Conservation (phyloP, 805 yeast species). For the Candida awuae region DNA sequence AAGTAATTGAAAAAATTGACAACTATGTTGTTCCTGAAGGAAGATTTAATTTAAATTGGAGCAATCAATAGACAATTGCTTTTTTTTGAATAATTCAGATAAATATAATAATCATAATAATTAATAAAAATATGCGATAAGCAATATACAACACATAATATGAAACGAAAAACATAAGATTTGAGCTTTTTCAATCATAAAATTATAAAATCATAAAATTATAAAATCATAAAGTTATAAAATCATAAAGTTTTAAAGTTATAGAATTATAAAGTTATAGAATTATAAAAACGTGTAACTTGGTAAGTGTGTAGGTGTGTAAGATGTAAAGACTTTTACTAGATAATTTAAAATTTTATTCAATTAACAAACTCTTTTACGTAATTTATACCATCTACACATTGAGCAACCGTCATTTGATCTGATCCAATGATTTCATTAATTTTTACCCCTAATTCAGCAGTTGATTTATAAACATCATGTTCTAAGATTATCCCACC, state of each 20-base stretch:
- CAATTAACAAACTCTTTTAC: slow-evolving; percentile 30
- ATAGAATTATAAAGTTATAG: too few species aligned
- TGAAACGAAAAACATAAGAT: too few species aligned
- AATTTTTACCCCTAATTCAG: slow-evolving; percentile 57
- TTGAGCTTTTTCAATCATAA: too few species aligned
- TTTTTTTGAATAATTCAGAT: background rate
- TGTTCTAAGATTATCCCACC: slow-evolving; percentile 79
- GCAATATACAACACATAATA: too few species aligned
- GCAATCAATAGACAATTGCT: slow-evolving; percentile 20
- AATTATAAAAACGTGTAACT: too few species aligned
- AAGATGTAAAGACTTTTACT: too few species aligned
- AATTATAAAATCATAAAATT: background rate
- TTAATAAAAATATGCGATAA: too few species aligned
- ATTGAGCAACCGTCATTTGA: slow-evolving; percentile 73
- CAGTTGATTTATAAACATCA: slow-evolving; percentile 63
- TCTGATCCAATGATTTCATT: slow-evolving; percentile 45
- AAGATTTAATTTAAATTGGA: slow-evolving; percentile 68
- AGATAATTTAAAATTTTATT: too few species aligned
- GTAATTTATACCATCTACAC: slow-evolving; percentile 62
- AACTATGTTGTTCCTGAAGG: slow-evolving; percentile 63
- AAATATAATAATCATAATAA: too few species aligned
- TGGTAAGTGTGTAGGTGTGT: too few species aligned
- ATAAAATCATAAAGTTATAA: background rate
- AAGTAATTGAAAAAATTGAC: slow-evolving; percentile 55
- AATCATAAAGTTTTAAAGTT: background rate